phyloP scores from a whole-genome alignment of 176 grass and related monocot genomes.

The Triticum turgidum region DNA sequence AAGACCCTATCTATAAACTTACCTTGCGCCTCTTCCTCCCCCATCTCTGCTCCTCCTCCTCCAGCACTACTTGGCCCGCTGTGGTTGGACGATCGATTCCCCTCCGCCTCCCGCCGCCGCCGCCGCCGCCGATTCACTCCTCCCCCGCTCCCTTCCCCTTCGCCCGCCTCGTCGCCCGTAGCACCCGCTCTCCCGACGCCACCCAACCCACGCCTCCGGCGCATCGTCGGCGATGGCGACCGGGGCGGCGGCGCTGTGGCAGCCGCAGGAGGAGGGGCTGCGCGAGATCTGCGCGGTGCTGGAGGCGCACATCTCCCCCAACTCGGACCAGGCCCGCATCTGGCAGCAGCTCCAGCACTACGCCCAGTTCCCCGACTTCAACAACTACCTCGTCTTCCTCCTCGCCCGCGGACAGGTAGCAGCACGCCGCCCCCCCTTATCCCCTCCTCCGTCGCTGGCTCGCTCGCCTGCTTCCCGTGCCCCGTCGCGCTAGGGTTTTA shows the following conservation, averaged over 20 bases:
- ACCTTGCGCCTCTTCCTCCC: not conserved
- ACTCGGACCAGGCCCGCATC: slow-evolving; percentile 84
- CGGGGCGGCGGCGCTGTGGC: slow-evolving; percentile 56
- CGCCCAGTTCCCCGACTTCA: slow-evolving; percentile 98
- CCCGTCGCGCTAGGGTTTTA: slow-evolving; percentile 21
- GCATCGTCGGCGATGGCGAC: not conserved
- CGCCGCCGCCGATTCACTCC: slow-evolving; percentile 1
- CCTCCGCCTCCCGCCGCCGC: not conserved
- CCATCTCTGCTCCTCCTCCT: not conserved
- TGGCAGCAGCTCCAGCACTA: slow-evolving; percentile 94
- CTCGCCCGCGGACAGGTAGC: slow-evolving; percentile 70
- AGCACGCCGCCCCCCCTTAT: not conserved
- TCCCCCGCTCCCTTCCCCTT: not conserved
- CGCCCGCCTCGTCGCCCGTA: not conserved
- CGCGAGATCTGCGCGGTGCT: slow-evolving; percentile 89
- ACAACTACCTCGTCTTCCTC: slow-evolving; percentile 94
- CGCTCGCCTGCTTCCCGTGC: not conserved
- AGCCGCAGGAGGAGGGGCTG: slow-evolving; percentile 95
- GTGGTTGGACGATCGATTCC: slow-evolving; percentile 21
- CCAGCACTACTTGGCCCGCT: not conserved
- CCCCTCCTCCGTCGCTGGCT: too few species aligned
- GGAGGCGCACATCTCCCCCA: slow-evolving; percentile 92
- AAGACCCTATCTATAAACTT: not conserved
- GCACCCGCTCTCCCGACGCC: too few species aligned
- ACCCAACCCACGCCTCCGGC: not conserved